Base-by-base conservation (phyloP, 192 early-diverging fungal species). In the Linnemannia zychae region DNA sequence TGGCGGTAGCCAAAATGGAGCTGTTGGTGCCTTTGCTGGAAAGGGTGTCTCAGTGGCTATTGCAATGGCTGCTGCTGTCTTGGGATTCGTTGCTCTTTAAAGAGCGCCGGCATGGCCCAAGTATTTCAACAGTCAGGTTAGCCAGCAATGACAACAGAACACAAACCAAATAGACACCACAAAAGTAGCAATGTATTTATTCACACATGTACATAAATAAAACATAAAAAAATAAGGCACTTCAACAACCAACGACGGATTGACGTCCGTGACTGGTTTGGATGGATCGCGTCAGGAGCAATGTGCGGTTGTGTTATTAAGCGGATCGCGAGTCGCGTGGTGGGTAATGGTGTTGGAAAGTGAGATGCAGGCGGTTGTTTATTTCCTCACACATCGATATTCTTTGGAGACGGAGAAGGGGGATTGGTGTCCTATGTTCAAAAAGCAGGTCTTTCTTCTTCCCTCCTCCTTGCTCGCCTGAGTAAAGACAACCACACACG, bases 1-100 rank as follows among this genome's bases (percentile, higher is more conserved):
- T 18, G 28, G 4, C 9, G 79, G 74, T 73, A 75, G 71, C 44
- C 37, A 34, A 1, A 40, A 67, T 46, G 49, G 77, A 13, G 28
- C 53, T 36, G 46, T 28, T 1, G 22, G 68, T 37, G 49, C 77
- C 20, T 16, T 37, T 36, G 28, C 33, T 0, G 22, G 24, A n/a
- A 40, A 12, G 46, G 16, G 5, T 34, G 69, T 6, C 28, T 46
- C 53, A 3, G 49, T 24, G 15, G 34, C n/a, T 11, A 50, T 34
- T 71, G 38, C 18, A 13, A 2, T 40, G 28, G 22, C 33, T 16
- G 40, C 65, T n/a, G 40, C 52, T 4, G 65, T 46, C n/a, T 31
- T 36, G 16, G 52, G 20, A 38, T 72, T 72, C 9, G 18, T 74
- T 33, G 47, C 63, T 22, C 7, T 74, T 17, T 75, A 63, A 75